These are phyloP conservation scores for Pseudogymnoascus sp. DNA, from an alignment of 2,329 filamentous ascomycete species.

Conservation along the genomic window DNA sequence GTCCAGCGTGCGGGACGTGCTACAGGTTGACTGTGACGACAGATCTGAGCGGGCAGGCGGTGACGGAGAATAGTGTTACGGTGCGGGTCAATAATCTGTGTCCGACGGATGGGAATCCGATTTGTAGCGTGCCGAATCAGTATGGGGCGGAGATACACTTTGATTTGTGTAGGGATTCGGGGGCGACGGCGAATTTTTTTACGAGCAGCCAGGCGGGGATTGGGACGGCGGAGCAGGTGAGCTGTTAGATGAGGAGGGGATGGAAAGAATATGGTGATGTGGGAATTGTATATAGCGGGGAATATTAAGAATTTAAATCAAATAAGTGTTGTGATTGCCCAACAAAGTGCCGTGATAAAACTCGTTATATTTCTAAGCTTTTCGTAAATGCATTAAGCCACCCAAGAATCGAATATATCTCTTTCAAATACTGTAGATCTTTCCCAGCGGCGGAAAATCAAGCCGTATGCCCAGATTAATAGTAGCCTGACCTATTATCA, in stretches of 20 bases:
- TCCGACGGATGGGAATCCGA: neutral
- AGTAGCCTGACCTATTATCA: constrained; percentile 15
- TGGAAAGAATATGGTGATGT: neutral
- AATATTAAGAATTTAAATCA: neutral
- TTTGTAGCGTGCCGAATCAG: neutral
- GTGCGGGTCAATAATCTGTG: neutral
- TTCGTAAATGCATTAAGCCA: neutral
- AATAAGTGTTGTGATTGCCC: too few species aligned
- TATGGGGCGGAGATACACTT: neutral
- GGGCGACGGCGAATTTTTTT: neutral
- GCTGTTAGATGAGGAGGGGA: neutral
- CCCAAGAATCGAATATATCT: neutral
- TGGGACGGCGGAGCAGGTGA: neutral
- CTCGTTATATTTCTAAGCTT: neutral
- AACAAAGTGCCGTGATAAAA: neutral
- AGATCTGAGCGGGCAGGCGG: constrained; percentile 4
- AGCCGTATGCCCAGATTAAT: neutral
- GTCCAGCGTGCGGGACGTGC: constrained; percentile 9
- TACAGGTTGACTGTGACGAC: constrained; percentile 12
- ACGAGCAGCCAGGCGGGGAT: neutral
- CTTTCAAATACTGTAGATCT: neutral
- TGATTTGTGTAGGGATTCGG: neutral
- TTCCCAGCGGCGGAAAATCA: neutral
- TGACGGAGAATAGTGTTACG: neutral
- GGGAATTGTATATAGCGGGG: neutral